A percentile compares a stretch with the other conserved stretches of the same genome.
Evolutionary conservation across 2,329 filamentous ascomycete genomes (phyloP).

Genomic region (Zarea fungicola): DNA sequence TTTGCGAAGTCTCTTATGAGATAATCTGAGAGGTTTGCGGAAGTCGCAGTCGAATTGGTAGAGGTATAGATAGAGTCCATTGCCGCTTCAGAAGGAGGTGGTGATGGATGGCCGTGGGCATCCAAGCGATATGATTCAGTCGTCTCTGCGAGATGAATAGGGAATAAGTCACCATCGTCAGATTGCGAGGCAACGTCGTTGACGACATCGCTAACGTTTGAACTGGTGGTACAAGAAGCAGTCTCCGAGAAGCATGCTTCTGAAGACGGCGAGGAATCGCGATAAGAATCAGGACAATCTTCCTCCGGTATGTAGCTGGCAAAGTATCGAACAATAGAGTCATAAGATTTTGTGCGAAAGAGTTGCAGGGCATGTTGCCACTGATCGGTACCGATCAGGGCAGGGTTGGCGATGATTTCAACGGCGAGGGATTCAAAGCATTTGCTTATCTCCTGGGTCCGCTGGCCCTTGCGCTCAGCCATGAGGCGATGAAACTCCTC

Average conservation of each 20-base stretch:
- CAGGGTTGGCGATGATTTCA: conserved; percentile 56
- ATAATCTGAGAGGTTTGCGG: conserved; percentile 32
- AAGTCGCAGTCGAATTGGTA: conserved; percentile 40
- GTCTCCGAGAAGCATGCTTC: conserved; percentile 33
- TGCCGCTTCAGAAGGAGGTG: conserved; percentile 47
- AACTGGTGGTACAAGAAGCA: conserved; percentile 32
- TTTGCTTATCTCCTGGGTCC: conserved; percentile 50
- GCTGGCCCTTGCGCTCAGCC: conserved; percentile 48
- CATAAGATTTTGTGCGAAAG: conserved; percentile 53
- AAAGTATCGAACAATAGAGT: conserved; percentile 57
- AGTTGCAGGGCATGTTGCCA: conserved; percentile 55
- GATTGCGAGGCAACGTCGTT: conserved; percentile 37
- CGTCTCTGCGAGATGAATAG: conserved; percentile 34
- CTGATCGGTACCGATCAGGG: conserved; percentile 52
- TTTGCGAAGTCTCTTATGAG: conserved; percentile 23
- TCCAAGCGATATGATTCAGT: conserved; percentile 37
- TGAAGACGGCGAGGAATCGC: conserved; percentile 28
- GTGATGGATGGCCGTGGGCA: conserved; percentile 25
- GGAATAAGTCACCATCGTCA: conserved; percentile 33
- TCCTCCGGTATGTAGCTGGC: conserved; percentile 52
- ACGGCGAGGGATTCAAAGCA: conserved; percentile 53
- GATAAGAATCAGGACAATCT: too few species aligned
- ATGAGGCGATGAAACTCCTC: conserved; percentile 52
- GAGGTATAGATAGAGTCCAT: conserved; percentile 20
- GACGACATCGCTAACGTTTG: conserved; percentile 35